Conservation (phyloP, 2,329 filamentous ascomycete species). For the Conoideocrella luteorostrata region DNA sequence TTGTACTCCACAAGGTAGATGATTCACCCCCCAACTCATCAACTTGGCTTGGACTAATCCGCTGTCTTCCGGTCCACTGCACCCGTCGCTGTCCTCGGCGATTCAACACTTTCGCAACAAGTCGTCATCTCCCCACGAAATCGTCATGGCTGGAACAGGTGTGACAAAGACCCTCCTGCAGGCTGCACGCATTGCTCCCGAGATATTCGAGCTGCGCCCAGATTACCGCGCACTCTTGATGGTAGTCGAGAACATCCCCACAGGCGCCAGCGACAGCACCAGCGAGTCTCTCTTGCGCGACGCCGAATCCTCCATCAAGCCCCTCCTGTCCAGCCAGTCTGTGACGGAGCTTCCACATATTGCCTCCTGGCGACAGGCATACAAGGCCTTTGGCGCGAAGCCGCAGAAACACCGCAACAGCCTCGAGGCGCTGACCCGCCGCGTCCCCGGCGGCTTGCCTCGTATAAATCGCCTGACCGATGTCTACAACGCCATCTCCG, state of each 20-base stretch:
- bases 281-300: slow-evolving; percentile 13
- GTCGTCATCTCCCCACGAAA: too few relatives aligned
- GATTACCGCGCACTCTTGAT: slow-evolving; percentile 14
- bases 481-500: slow-evolving; percentile 17
- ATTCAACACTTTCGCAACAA: too few relatives aligned
- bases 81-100: too few relatives aligned
- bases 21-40: too few relatives aligned
- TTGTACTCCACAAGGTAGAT: too few relatives aligned
- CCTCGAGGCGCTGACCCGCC: slow-evolving; percentile 13
- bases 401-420: slow-evolving; percentile 13
- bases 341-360: slow-evolving; percentile 14
- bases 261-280: slow-evolving; percentile 11
- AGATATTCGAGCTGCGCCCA: slow-evolving; percentile 13
- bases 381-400: slow-evolving; percentile 14
- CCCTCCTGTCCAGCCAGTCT: slow-evolving; percentile 2
- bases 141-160: too few relatives aligned
- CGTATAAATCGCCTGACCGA: slow-evolving; percentile 15
- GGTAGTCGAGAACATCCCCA: slow-evolving; percentile 13
- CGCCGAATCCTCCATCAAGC: slow-evolving; percentile 10
- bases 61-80: too few relatives aligned
- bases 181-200: slow-evolving; percentile 8
- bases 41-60: too few relatives aligned
- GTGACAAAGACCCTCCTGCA: too few relatives aligned
- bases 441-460: slow-evolving; percentile 11
- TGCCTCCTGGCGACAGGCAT: slow-evolving; percentile 13